phyloP scores from a whole-genome alignment of 1,284 basidiomycete genomes.

The Malassezia pachydermatis region DNA sequence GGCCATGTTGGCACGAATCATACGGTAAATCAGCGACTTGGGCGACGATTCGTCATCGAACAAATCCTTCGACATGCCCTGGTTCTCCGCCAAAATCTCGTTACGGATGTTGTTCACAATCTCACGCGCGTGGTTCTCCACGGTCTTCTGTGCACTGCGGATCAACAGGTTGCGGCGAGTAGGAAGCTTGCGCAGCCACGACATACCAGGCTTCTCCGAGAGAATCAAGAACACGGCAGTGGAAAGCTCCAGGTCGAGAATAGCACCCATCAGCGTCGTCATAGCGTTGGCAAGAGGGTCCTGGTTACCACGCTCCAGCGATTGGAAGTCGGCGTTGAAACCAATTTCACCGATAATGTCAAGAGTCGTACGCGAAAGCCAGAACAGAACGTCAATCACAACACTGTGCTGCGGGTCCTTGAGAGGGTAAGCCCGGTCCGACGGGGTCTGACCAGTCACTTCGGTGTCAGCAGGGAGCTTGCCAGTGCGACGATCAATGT shows the following conservation, averaged over 20 bases:
- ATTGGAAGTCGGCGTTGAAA: conserved; percentile 31
- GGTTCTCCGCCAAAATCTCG: conserved; percentile 27
- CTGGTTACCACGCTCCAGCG: conserved; percentile 27
- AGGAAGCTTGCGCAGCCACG: conserved; percentile 36
- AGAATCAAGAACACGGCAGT: conserved; percentile 18
- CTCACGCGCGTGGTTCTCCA: conserved; percentile 23
- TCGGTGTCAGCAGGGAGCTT: conserved; percentile 18
- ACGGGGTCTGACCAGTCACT: neutral
- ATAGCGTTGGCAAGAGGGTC: conserved; percentile 16
- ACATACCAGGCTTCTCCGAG: conserved; percentile 23
- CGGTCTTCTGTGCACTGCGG: conserved; percentile 17
- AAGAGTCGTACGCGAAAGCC: conserved; percentile 29
- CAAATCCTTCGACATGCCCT: conserved; percentile 24
- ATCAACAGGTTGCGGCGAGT: conserved; percentile 23
- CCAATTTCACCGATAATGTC: conserved; percentile 45
- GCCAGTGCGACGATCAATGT: conserved; percentile 21
- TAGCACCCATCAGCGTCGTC: conserved; percentile 12
- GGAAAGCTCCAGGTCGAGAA: conserved; percentile 13
- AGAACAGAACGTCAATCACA: conserved; percentile 28
- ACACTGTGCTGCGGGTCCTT: conserved; percentile 7
- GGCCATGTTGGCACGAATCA: conserved; percentile 46
- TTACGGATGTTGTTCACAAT: conserved; percentile 28
- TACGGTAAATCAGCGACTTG: conserved; percentile 19
- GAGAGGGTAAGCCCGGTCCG: conserved; percentile 2
- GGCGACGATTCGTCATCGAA: conserved; percentile 20